phyloP scores from a whole-genome alignment of 2,329 filamentous ascomycete genomes.

The Colletotrichum sp. region DNA sequence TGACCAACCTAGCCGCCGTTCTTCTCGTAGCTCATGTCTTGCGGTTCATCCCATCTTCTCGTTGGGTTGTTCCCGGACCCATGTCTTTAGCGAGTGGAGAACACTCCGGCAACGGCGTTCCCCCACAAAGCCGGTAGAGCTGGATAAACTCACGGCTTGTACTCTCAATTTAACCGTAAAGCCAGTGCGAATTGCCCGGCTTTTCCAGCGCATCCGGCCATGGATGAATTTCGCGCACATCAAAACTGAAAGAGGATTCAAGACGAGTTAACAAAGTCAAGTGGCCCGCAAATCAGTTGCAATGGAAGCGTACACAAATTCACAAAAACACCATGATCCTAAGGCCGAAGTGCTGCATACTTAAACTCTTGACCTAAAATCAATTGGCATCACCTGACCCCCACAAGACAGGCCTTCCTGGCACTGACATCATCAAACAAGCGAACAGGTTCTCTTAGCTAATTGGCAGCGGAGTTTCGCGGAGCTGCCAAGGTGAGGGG shows the following conservation, averaged over 20 bases:
- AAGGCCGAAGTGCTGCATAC: background rate
- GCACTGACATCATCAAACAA: background rate
- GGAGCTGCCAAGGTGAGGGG: slow-evolving; percentile 7
- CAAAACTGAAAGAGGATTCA: background rate
- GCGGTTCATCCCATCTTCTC: background rate
- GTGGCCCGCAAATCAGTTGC: fast-evolving
- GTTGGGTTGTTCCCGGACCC: background rate
- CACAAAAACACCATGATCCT: background rate
- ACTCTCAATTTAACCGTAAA: background rate
- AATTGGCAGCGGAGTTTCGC: background rate
- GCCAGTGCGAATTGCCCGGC: background rate
- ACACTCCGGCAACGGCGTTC: background rate
- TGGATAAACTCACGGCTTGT: background rate
- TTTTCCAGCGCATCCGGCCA: background rate
- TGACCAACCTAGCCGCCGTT: background rate
- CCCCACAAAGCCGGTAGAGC: background rate
- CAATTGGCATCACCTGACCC: background rate
- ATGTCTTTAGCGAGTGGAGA: background rate
- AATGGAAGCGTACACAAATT: background rate
- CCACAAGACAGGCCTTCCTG: background rate
- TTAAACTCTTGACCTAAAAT: background rate
- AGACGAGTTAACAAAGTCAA: fast-evolving
- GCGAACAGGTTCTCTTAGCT: background rate
- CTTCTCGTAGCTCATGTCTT: background rate
- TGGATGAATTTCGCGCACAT: background rate